Evolutionary conservation across 768 basidiomycete species (phyloP).

Genomic region (Boletus vermiculosoides): DNA sequence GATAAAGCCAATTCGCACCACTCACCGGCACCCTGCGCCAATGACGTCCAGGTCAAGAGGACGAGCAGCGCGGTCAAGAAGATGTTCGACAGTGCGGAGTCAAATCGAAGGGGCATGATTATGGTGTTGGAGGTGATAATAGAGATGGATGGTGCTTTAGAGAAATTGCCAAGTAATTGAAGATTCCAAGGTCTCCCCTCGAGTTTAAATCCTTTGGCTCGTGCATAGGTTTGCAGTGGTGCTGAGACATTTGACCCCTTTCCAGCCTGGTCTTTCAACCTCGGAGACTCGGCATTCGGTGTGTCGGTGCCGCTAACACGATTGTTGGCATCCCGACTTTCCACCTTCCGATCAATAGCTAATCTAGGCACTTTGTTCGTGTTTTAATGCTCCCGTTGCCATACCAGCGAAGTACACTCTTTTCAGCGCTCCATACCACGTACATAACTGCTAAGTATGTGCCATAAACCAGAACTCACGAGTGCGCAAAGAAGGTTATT

Average conservation of each 20-base stretch:
- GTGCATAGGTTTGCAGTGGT: constrained; percentile 5
- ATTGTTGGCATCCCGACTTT: not conserved
- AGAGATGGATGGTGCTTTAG: not conserved
- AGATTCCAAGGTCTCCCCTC: not conserved
- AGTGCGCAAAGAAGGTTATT: not conserved
- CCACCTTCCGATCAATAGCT: too few species aligned
- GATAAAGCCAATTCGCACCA: not conserved
- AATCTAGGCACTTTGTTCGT: not conserved
- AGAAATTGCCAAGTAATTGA: not conserved
- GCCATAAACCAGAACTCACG: too few species aligned
- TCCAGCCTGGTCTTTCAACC: not conserved
- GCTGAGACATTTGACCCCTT: not conserved
- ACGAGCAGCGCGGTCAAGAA: not conserved
- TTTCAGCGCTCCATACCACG: too few species aligned
- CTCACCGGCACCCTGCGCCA: constrained; percentile 9
- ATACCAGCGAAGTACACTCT: not conserved
- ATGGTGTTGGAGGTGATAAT: not conserved
- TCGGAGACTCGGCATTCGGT: not conserved
- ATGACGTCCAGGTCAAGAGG: constrained; percentile 6
- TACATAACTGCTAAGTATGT: too few species aligned
- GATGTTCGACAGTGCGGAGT: not conserved
- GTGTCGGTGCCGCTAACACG: constrained; percentile 1
- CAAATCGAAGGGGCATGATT: constrained; percentile 1
- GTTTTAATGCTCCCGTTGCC: not conserved
- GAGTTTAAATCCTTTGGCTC: constrained; percentile 4